phyloP scores from a whole-genome alignment of 2,329 filamentous ascomycete genomes.

The Exophiala sp. region DNA sequence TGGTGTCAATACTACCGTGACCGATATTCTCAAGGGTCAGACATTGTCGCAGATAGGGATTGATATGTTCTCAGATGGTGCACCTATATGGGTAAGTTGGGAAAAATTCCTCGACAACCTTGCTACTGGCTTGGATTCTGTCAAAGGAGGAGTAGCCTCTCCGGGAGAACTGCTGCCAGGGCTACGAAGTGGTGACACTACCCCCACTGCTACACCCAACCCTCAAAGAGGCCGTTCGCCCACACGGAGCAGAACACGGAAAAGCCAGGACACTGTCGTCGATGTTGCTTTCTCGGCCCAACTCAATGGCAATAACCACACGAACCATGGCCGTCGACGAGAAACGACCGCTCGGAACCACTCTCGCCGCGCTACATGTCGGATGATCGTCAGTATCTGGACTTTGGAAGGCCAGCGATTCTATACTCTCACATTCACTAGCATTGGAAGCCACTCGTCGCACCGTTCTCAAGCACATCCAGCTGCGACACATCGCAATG shows the following conservation, averaged over 20 bases:
- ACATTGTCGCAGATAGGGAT: slow-evolving; percentile 67
- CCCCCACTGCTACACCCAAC: slow-evolving; percentile 10
- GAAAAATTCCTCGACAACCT: slow-evolving; percentile 56
- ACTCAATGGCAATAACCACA: slow-evolving; percentile 31
- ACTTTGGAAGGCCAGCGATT: slow-evolving; percentile 64
- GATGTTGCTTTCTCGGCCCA: slow-evolving; percentile 64
- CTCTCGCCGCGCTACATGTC: slow-evolving; percentile 55
- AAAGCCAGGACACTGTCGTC: slow-evolving; percentile 58
- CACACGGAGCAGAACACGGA: slow-evolving; percentile 33
- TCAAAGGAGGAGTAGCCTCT: background rate
- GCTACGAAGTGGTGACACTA: slow-evolving; percentile 14
- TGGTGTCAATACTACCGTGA: slow-evolving; percentile 37
- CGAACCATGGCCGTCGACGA: slow-evolving; percentile 30
- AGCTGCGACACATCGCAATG: slow-evolving; percentile 7
- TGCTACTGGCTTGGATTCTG: slow-evolving; percentile 17
- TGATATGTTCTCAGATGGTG: slow-evolving; percentile 68
- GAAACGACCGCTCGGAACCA: slow-evolving; percentile 34
- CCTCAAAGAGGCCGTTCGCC: slow-evolving; percentile 15
- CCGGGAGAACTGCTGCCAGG: slow-evolving; percentile 3
- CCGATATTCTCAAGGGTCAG: slow-evolving; percentile 62
- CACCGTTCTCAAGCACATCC: background rate
- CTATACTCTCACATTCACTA: slow-evolving; percentile 73
- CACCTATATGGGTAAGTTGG: slow-evolving; percentile 50
- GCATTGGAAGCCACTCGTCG: slow-evolving; percentile 38
- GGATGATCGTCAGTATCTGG: slow-evolving; percentile 76